phyloP scores from a whole-genome alignment of 768 basidiomycete species.

The Mrakia gelida region DNA sequence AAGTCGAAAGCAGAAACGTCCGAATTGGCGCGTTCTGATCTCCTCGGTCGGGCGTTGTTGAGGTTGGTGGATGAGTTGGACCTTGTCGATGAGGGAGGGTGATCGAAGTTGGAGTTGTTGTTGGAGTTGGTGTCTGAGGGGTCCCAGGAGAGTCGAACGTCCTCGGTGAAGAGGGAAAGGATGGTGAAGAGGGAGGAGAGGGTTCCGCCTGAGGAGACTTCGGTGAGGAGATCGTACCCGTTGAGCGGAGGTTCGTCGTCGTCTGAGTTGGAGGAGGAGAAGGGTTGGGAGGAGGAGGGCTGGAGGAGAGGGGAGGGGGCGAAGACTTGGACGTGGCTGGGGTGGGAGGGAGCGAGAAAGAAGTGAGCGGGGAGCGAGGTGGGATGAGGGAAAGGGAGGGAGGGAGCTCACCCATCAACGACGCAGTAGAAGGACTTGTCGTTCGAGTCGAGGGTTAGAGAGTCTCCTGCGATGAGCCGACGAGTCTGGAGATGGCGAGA shows the following conservation, averaged over 20 bases:
- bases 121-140: constrained; percentile 44
- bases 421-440: constrained; percentile 93
- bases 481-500: constrained; percentile 93
- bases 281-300: constrained; percentile 52
- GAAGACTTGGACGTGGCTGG: constrained; percentile 35
- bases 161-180: constrained; percentile 91
- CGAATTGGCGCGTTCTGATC: constrained; percentile 33
- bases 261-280: constrained; percentile 49
- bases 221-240: constrained; percentile 92
- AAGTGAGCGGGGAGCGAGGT: constrained; percentile 38
- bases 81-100: not conserved
- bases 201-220: constrained; percentile 92
- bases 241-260: constrained; percentile 55
- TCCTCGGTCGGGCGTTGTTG: constrained; percentile 28
- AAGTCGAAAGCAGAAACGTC: constrained; percentile 43
- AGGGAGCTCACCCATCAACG: constrained; percentile 74
- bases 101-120: not conserved
- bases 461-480: constrained; percentile 92
- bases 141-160: constrained; percentile 71
- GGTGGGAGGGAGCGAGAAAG: not conserved
- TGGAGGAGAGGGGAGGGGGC: constrained; percentile 37
- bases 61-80: constrained; percentile 28
- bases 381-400: constrained; percentile 39
- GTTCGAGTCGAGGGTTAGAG: constrained; percentile 80
- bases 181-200: constrained; percentile 95